These are phyloP conservation scores for Vitis hybrid DNA, from an alignment of 177 flowering plant genomes.

Conservation along the genomic window DNA sequence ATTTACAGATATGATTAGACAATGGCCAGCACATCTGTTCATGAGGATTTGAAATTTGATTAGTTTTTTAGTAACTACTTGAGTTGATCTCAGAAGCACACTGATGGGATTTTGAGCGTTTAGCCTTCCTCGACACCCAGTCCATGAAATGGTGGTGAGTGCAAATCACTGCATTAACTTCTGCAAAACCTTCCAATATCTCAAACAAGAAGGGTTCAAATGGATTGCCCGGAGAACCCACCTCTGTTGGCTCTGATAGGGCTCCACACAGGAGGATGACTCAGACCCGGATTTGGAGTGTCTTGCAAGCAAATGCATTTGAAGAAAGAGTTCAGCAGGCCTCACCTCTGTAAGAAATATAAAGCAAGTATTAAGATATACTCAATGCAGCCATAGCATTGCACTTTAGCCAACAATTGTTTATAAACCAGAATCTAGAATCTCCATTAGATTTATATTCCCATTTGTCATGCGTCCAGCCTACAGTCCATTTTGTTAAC, in stretches of 20 bases:
- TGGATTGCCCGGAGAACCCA: constrained; percentile 89
- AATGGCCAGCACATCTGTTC: too few species aligned
- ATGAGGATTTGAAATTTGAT: too few species aligned
- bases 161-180: constrained; percentile 30
- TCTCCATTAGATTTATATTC: too few species aligned
- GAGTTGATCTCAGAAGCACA: not conserved
- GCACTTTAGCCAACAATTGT: too few species aligned
- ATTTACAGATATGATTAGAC: too few species aligned
- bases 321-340: constrained; percentile 87
- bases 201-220: constrained; percentile 73
- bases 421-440: too few species aligned
- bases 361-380: not conserved
- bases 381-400: not conserved
- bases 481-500: too few species aligned
- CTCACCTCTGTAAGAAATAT: constrained; percentile 51
- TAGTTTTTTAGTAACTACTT: too few species aligned
- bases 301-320: constrained; percentile 80
- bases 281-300: constrained; percentile 32
- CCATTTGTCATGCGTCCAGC: too few species aligned
- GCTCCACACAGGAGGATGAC: constrained; percentile 31
- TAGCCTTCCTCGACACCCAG: too few species aligned
- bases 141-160: not conserved
- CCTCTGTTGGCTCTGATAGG: constrained; percentile 37
- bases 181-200: constrained; percentile 81
- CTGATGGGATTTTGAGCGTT: not conserved